A percentile compares a stretch with the other conserved stretches of the same genome.
These are phyloP conservation scores for Chaetomium cochliodes DNA, from an alignment of 495 filamentous ascomycete species.

Conservation along the genomic window DNA sequence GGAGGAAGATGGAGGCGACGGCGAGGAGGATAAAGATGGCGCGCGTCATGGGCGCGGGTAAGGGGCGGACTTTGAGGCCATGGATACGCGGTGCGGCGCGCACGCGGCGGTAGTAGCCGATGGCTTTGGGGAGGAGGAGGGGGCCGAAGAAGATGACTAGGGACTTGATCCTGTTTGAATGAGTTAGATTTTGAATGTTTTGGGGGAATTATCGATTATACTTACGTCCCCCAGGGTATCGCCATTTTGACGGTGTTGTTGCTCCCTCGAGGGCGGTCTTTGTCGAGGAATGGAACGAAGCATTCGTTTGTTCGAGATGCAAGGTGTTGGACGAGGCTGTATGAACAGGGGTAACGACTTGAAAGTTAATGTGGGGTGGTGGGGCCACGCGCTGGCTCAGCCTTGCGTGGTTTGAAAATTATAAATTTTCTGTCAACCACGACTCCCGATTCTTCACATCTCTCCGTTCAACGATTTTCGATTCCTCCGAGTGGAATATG, in stretches of 20 bases:
- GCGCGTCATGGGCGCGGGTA: conserved; percentile 51
- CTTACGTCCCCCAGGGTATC: conserved; percentile 53
- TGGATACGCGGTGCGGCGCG: conserved; percentile 47
- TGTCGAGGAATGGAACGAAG: conserved; percentile 4
- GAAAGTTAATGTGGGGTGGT: conserved; percentile 4
- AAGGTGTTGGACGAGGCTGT: conserved; percentile 29
- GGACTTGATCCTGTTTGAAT: conserved; percentile 62
- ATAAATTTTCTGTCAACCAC: conserved; percentile 26
- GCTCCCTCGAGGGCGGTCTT: conserved; percentile 16
- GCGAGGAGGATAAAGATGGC: conserved; percentile 61
- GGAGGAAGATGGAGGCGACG: conserved; percentile 53
- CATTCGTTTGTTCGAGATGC: conserved; percentile 16
- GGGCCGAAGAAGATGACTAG: conserved; percentile 83
- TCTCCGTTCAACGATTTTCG: conserved; percentile 1
- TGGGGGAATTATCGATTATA: neutral
- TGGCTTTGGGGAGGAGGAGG: conserved; percentile 69
- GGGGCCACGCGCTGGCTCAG: conserved; percentile 4
- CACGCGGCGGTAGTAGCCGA: conserved; percentile 66
- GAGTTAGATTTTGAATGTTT: neutral
- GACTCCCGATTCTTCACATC: neutral
- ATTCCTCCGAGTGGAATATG: neutral
- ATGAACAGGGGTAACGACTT: conserved; percentile 2
- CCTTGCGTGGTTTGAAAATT: conserved; percentile 21
- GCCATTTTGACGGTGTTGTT: conserved; percentile 32
- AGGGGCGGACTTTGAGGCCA: conserved; percentile 58